Evolutionary conservation across 352 stramenopile species (phyloP).

Genomic region (Phytophthora macrochlamydospora): DNA sequence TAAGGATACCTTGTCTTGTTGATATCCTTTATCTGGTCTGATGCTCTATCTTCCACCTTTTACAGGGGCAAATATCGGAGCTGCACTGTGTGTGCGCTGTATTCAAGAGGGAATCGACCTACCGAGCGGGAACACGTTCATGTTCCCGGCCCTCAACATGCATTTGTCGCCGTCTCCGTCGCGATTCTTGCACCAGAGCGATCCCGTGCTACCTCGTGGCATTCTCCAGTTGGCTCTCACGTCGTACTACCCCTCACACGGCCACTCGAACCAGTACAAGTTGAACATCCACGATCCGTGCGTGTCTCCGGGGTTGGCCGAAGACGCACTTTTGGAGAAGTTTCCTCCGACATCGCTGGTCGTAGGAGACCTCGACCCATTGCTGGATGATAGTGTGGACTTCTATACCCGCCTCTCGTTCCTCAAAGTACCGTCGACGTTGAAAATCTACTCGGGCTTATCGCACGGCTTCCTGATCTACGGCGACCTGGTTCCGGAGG

Average conservation of each 20-base stretch:
- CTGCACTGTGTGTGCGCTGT: conserved; percentile 82
- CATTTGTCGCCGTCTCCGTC: conserved; percentile 88
- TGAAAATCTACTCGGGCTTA: conserved; percentile 87
- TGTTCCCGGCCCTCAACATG: conserved; percentile 91
- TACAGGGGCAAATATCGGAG: conserved; percentile 85
- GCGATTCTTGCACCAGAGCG: conserved; percentile 88
- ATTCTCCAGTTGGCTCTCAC: conserved; percentile 84
- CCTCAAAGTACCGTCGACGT: conserved; percentile 71
- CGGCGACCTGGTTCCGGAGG: conserved; percentile 78
- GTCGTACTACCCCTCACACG: conserved; percentile 86
- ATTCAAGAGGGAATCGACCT: conserved; percentile 76
- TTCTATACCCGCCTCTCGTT: conserved; percentile 88
- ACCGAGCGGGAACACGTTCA: conserved; percentile 86
- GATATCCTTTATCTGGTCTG: not conserved
- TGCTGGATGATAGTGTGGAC: conserved; percentile 91
- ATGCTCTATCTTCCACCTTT: too few relatives aligned
- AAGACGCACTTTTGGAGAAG: conserved; percentile 73
- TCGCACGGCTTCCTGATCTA: conserved; percentile 91
- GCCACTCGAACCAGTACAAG: conserved; percentile 87
- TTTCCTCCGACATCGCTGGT: conserved; percentile 85
- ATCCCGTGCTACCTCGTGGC: conserved; percentile 81
- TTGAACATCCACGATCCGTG: conserved; percentile 89
- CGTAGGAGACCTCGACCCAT: conserved; percentile 85
- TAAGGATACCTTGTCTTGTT: conserved; percentile 22
- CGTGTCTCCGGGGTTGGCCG: conserved; percentile 81